A percentile compares a stretch with the other conserved stretches of the same genome.
phyloP scores from a whole-genome alignment of 805 yeast species.

The Candida yuanshanica region DNA sequence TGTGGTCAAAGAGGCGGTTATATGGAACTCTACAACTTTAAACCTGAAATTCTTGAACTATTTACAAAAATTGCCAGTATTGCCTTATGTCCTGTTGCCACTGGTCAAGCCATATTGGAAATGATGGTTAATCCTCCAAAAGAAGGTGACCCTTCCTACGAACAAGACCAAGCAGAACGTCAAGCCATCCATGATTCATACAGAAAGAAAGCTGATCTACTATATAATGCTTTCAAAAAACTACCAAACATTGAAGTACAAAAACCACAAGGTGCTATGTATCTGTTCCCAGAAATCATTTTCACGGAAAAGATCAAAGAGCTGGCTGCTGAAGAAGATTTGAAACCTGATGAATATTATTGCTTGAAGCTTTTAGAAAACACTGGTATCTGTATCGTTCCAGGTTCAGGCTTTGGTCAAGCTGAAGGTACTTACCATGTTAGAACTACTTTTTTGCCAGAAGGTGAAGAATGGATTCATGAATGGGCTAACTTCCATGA shows the following conservation, averaged over 20 bases:
- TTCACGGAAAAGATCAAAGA: constrained; percentile 59
- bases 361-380: constrained; percentile 75
- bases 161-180: constrained; percentile 59
- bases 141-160: constrained; percentile 70
- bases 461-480: constrained; percentile 85
- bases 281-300: constrained; percentile 76
- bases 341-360: constrained; percentile 81
- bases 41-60: constrained; percentile 59
- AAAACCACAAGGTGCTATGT: constrained; percentile 97
- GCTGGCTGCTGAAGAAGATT: constrained; percentile 49
- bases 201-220: constrained; percentile 51
- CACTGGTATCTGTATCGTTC: constrained; percentile 96
- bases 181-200: constrained; percentile 56
- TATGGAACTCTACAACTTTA: constrained; percentile 87
- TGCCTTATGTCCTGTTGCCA: constrained; percentile 87
- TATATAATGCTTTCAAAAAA: constrained; percentile 64
- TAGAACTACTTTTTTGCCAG: constrained; percentile 95
- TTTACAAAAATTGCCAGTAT: constrained; percentile 85
- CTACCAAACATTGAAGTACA: constrained; percentile 85
- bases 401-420: constrained; percentile 97
- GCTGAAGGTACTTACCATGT: constrained; percentile 83
- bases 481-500: constrained; percentile 76
- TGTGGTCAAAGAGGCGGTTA: constrained; percentile 99
- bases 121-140: constrained; percentile 91
- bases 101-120: constrained; percentile 92